Evolutionary conservation across 768 basidiomycete species (phyloP).

Genomic region (Hemileccinum impolitum): DNA sequence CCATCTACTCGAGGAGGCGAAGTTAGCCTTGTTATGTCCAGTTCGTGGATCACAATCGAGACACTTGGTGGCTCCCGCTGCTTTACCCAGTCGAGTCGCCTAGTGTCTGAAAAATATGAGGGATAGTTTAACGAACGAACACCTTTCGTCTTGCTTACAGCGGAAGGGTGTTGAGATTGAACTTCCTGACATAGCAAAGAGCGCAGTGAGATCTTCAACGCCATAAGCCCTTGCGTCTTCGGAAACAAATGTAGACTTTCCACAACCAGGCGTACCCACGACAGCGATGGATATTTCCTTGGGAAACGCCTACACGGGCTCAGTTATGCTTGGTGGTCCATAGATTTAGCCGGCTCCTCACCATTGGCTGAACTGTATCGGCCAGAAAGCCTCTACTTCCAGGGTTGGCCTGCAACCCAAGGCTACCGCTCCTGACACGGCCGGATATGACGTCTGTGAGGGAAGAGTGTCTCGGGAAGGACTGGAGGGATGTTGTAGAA

Average conservation of each 20-base stretch:
- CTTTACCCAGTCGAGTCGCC: slow-evolving; percentile 31
- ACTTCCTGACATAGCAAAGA: slow-evolving; percentile 33
- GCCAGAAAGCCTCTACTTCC: slow-evolving; percentile 14
- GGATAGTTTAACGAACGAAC: background rate
- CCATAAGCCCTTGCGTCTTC: slow-evolving; percentile 68
- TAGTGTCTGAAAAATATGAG: slow-evolving; percentile 34
- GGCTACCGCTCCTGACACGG: slow-evolving; percentile 59
- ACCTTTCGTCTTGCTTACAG: slow-evolving; percentile 31
- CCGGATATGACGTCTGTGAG: slow-evolving; percentile 37
- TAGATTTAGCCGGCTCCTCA: slow-evolving; percentile 14
- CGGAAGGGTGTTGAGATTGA: slow-evolving; percentile 35
- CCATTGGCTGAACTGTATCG: slow-evolving; percentile 22
- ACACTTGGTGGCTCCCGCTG: slow-evolving; percentile 41
- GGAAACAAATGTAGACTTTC: slow-evolving; percentile 79
- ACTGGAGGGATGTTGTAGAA: slow-evolving; percentile 38
- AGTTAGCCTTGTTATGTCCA: slow-evolving; percentile 54
- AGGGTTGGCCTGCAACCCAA: slow-evolving; percentile 41
- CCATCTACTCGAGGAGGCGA: slow-evolving; percentile 66
- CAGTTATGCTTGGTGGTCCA: slow-evolving; percentile 3
- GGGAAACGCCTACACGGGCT: slow-evolving; percentile 21
- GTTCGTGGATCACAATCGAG: slow-evolving; percentile 52
- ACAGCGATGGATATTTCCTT: slow-evolving; percentile 64
- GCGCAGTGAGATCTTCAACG: slow-evolving; percentile 41
- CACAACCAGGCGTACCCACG: slow-evolving; percentile 73
- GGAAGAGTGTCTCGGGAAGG: slow-evolving; percentile 32